Evolutionary conservation across 768 basidiomycete genomes (phyloP).

Genomic region (Tulasnella calospora): DNA sequence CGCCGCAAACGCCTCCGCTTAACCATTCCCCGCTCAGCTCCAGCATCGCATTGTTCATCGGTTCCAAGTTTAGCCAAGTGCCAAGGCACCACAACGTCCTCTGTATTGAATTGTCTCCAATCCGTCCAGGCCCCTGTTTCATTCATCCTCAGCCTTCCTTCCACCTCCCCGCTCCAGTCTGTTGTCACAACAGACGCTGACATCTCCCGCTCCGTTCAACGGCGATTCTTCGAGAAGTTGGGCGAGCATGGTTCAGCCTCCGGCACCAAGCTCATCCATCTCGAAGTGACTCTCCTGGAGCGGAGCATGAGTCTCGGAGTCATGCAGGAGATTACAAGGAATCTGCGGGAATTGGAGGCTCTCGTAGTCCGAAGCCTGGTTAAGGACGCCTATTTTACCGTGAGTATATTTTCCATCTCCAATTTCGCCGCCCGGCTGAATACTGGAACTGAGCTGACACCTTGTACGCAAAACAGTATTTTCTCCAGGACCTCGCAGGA

Average conservation of each 20-base stretch:
- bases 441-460: not conserved
- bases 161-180: slow-evolving; percentile 16
- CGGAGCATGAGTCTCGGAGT: slow-evolving; percentile 16
- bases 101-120: not conserved
- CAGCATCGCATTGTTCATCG: not conserved
- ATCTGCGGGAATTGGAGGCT: slow-evolving; percentile 17
- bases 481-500: slow-evolving; percentile 22
- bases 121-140: slow-evolving; percentile 17
- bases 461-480: slow-evolving; percentile 16
- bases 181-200: slow-evolving; percentile 17
- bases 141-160: slow-evolving; percentile 19
- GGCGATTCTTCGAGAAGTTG: slow-evolving; percentile 23
- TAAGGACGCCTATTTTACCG: slow-evolving; percentile 21
- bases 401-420: slow-evolving; percentile 1
- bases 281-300: not conserved
- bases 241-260: slow-evolving; percentile 10
- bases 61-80: slow-evolving; percentile 4
- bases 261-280: slow-evolving; percentile 12
- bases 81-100: not conserved
- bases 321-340: slow-evolving; percentile 25
- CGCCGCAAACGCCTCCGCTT: slow-evolving; percentile 14
- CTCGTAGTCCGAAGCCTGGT: slow-evolving; percentile 17
- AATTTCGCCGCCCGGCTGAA: not conserved
- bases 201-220: slow-evolving; percentile 13
- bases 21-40: not conserved